Base-by-base conservation (phyloP, 2,329 filamentous ascomycete species). In the Tolypocladium ophioglossoides region DNA sequence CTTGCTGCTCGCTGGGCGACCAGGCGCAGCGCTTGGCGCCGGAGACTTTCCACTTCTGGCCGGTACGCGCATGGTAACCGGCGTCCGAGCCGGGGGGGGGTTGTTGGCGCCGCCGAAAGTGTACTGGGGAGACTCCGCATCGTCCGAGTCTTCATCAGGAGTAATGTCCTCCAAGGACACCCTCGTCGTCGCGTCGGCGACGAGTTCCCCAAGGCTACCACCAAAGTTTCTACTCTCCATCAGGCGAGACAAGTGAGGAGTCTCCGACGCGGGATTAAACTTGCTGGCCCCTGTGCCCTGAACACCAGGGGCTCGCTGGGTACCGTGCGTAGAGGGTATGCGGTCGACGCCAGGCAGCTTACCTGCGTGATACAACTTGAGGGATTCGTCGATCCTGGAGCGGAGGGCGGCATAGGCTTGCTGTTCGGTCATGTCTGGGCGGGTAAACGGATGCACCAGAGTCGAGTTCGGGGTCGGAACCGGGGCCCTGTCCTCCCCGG, bases 161-260 rank as follows among this genome's bases (percentile, higher is more conserved):
- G 74, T 70, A 51, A 75, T 54, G 38, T 79, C 77, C 47, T 81
- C 77, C 51, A 78, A 57, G 53, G 77, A 72, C 51, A 78, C 60
- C 64, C 73, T 78, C 38, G 72, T 76, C 70, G 80, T 84, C 27
- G 81, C 80, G 60, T 85, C 82, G 52, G 72, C 72, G 51, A 86
- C 83, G 60, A 78, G 66, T 53, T 82, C 76, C 56, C 73, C 68
- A 52, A 89, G 70, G 62, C 88, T 78, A 52, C 83, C 76, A 56
- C 73, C 72, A 61, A 86, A 79, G 37, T 85, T 84, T 64, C 77
- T 79, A 58, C 72, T 77, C 60, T 81, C 75, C 70, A 90, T 74
- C 49, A 89, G 69, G 41, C 78, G 78, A 34, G 86, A 88, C 22
- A 91, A 74, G 68, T 87, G 78, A 16, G 87, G 87, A 18, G 82